These are phyloP conservation scores for Globisporangium canariense DNA, from an alignment of 352 stramenopile genomes.

Conservation along the genomic window DNA sequence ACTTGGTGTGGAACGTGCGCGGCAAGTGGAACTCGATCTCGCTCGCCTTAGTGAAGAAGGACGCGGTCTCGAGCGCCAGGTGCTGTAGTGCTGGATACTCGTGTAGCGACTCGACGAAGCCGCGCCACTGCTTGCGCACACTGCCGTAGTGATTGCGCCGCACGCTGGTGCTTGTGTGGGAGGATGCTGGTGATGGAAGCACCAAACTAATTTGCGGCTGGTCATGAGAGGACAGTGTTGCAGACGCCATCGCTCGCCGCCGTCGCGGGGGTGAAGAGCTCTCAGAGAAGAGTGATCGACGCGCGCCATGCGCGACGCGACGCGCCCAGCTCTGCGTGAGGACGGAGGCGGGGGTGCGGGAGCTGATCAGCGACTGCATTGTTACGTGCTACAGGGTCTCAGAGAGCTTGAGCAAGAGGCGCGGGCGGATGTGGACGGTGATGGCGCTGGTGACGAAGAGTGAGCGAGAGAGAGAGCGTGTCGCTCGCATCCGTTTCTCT, in stretches of 20 bases:
- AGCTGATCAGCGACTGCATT: not conserved
- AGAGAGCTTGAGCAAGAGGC: not conserved
- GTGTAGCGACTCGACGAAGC: constrained; percentile 35
- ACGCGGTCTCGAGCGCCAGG: constrained; percentile 47
- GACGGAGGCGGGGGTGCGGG: not conserved
- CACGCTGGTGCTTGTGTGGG: not conserved
- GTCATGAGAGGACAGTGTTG: not conserved
- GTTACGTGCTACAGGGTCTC: not conserved
- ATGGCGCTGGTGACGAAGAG: no score
- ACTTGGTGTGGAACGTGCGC: constrained; percentile 50
- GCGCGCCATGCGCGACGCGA: no score
- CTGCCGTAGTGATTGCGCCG: constrained; percentile 27
- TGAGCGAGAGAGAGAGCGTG: not conserved
- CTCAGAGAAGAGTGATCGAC: constrained; percentile 4
- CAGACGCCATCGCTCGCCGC: not conserved
- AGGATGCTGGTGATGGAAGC: not conserved
- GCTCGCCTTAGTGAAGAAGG: constrained; percentile 52
- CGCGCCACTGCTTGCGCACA: constrained; percentile 58
- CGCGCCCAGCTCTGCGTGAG: constrained; percentile 1
- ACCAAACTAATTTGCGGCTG: not conserved
- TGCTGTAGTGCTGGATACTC: constrained; percentile 44
- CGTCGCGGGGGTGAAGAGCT: not conserved
- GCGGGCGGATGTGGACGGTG: no score
- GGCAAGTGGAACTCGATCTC: constrained; percentile 71
- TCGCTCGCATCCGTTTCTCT: not conserved